phyloP scores from a whole-genome alignment of 768 basidiomycete genomes.

The Tremella fuciformis region DNA sequence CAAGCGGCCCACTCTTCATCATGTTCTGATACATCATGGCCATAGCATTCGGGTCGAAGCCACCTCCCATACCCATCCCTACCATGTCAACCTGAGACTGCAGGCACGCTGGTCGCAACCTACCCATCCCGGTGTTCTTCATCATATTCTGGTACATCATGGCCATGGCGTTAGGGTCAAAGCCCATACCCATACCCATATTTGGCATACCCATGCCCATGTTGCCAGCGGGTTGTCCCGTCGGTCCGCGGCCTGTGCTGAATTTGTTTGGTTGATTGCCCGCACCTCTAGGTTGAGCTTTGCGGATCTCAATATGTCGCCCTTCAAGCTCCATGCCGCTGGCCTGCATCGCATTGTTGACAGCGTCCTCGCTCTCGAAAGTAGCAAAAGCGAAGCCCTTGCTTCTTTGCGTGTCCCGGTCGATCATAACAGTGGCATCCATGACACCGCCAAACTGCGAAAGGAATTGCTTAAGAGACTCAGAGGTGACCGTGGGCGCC shows the following conservation, averaged over 20 bases:
- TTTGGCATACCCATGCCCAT: constrained; percentile 19
- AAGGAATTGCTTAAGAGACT: constrained; percentile 89
- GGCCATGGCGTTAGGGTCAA: constrained; percentile 87
- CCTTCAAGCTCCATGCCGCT: constrained; percentile 91
- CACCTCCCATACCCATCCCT: constrained; percentile 39
- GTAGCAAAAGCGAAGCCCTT: constrained; percentile 99
- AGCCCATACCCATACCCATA: constrained; percentile 48
- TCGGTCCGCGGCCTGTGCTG: constrained; percentile 6
- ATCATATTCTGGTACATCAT: constrained; percentile 88
- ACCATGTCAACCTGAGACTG: constrained; percentile 3
- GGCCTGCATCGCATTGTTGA: constrained; percentile 81
- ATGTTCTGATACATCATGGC: constrained; percentile 92
- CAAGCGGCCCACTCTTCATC: constrained; percentile 55
- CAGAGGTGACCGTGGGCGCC: constrained; percentile 84
- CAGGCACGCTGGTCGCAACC: neutral
- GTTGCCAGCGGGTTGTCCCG: constrained; percentile 21
- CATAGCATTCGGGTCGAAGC: constrained; percentile 86
- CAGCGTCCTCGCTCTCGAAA: constrained; percentile 80
- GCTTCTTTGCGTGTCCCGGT: constrained; percentile 59
- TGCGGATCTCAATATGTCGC: constrained; percentile 96
- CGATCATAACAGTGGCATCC: constrained; percentile 98
- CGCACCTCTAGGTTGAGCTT: constrained; percentile 75
- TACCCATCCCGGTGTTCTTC: constrained; percentile 34
- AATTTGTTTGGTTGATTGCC: constrained; percentile 40
- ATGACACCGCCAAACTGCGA: constrained; percentile 91